A percentile compares a stretch with the other conserved stretches of the same genome.
Conservation (phyloP, 768 basidiomycete species). For the Hericium erinaceus region DNA sequence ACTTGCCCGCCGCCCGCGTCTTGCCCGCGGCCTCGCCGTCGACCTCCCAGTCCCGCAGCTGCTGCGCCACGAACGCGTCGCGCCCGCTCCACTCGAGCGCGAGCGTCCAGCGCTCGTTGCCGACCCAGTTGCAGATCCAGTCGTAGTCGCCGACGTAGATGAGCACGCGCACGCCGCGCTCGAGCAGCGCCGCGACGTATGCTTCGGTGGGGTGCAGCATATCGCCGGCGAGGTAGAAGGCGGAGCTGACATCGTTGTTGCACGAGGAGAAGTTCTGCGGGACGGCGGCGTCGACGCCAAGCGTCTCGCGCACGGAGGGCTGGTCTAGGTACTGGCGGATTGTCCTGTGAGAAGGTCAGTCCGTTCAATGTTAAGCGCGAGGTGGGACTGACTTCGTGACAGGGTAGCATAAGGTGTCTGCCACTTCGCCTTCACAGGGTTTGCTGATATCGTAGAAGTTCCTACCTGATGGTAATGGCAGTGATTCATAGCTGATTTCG, state of each 20-base stretch:
- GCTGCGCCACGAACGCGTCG: constrained; percentile 32
- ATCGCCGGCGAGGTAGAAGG: constrained; percentile 42
- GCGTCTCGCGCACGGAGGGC: constrained; percentile 37
- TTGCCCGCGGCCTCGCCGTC: constrained; percentile 42
- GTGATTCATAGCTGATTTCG: constrained; percentile 17
- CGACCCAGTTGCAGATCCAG: constrained; percentile 54
- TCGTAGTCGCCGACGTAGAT: constrained; percentile 49
- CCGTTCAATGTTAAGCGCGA: neutral
- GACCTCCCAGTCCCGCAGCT: constrained; percentile 46
- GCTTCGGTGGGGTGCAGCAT: constrained; percentile 18
- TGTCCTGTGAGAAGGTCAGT: constrained; percentile 25
- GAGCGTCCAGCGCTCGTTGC: constrained; percentile 54
- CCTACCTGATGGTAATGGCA: constrained; percentile 21
- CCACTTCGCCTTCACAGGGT: constrained; percentile 40
- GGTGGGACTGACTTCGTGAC: constrained; percentile 29
- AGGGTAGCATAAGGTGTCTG: constrained; percentile 49
- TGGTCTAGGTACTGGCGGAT: constrained; percentile 57
- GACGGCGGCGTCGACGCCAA: constrained; percentile 53
- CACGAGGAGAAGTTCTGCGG: constrained; percentile 32
- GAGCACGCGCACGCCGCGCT: constrained; percentile 42
- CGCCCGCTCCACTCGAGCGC: constrained; percentile 52
- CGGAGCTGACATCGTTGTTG: constrained; percentile 31
- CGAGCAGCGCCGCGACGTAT: constrained; percentile 47
- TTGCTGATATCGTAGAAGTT: constrained; percentile 67
- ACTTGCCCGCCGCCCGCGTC: constrained; percentile 40